Base-by-base conservation (phyloP, 2,329 filamentous ascomycete species). In the Calycina herbarum region DNA sequence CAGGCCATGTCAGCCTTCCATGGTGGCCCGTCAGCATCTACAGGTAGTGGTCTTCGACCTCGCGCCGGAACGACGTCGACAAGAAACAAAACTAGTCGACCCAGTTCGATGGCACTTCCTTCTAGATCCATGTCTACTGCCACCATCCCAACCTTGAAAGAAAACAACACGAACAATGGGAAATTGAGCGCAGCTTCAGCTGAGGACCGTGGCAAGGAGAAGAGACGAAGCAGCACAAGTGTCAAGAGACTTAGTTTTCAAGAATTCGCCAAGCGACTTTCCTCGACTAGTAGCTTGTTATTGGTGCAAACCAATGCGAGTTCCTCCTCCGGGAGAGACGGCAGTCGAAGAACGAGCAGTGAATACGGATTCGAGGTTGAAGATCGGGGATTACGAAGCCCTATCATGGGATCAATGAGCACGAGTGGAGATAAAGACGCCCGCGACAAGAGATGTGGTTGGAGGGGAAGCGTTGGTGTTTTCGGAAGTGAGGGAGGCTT, bases 181-280 rank as follows among this genome's bases (percentile, higher is more conserved):
- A 72, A 67, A 56, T 48, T 69, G 10, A 67, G 64, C 42, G 64
- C 64, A 3, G 67, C 40, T 38, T 65, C 68, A n/a, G 66, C 68
- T 2, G 64, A 67, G 15, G 63, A 64, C 45, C 57, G 40, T 29
- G 33, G 42, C n/a, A 72, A 64, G n/a, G 70, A 72, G 63, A 83
- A 85, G 69, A 82, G 83, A 38, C 78, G 80, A 59, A 87, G 85
- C 33, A 78, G 78, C 51, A 83, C 82, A 11, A 86, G 83, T 73
- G 77, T 78, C 58, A 88, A 87, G 78, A 81, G 84, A 66, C 80
- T 86, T 64, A 87, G 84, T 77, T 86, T 89, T 69, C 84, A 81
- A 70, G 86, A 89, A 63, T 86, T 87, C 68, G 83, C 85, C 58
- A 86, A 85, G 74, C 79, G 85, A 67, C 75, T 89, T 63, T 88